Evolutionary conservation across 768 basidiomycete species (phyloP), one percentile per base, ranked within the genome.

Genomic region (Pulveroboletus sp.): DNA sequence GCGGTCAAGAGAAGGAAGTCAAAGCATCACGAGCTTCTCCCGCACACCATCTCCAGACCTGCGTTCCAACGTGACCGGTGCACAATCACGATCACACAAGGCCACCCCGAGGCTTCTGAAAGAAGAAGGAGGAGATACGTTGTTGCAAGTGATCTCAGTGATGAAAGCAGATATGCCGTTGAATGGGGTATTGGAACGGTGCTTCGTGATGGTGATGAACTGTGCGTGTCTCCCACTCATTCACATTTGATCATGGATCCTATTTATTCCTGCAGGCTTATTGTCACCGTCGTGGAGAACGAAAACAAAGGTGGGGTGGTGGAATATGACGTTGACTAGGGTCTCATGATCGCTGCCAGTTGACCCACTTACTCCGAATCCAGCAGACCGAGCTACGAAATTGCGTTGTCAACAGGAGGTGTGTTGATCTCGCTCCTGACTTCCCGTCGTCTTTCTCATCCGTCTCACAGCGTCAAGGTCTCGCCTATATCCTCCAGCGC

Each of bases 111-210:
- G 0, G 73, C 71, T 0, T 79, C 79, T 49, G 71, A 78, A 39
- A 79, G 80, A 63, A 76, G 79, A 55, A 75, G 80, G 56, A 77
- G 80, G 52, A 71, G 69, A 52, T 99, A 97, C 68, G 75, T 96
- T 10, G 86, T 98, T 18, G 89, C 93, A 6, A 96, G 93, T 62
- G 96, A 99, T 77, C 66, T 98, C 59, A 92, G 89, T 52, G 91
- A 96, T 57, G 95, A 99, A 71, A 86, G 84, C 68, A 76, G 86
- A 31, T 99, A 94, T 67, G 96, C 96, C 0, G 82, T 98, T 6
- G 94, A 98, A 67, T 99, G 95, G 96, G 92, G 89, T 9, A 94
- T 98, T 47, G 95, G 94, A 3, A 97, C 95, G 0, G 95, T 97
- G 3, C 72, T 96, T 52, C 73, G 93, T 54, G 93, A 97, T 68